phyloP scores from a whole-genome alignment of 2,329 filamentous ascomycete genomes.

The Fusarium sp. region DNA sequence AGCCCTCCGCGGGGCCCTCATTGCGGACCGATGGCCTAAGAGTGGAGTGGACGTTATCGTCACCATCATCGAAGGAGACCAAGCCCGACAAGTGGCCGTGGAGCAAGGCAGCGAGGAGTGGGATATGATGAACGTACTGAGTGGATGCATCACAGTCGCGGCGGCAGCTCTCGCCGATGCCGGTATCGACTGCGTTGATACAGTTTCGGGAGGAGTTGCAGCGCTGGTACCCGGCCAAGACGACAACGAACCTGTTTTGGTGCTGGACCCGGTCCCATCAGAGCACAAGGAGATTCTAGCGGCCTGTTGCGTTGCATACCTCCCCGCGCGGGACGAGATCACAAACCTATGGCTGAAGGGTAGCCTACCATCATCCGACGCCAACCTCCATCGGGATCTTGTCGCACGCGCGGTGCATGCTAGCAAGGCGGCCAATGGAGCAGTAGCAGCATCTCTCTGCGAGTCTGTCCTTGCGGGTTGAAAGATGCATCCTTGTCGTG shows the following conservation, averaged over 20 bases:
- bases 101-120: constrained; percentile 73
- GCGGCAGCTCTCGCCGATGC: constrained; percentile 94
- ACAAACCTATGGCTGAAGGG: constrained; percentile 97
- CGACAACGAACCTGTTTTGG: constrained; percentile 58
- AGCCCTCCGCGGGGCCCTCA: constrained; percentile 87
- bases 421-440: constrained; percentile 52
- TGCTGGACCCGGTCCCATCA: constrained; percentile 85
- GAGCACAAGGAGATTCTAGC: constrained; percentile 84
- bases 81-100: constrained; percentile 70
- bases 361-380: constrained; percentile 58
- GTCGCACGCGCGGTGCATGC: constrained; percentile 57
- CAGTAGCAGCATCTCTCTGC: constrained; percentile 50
- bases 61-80: constrained; percentile 92
- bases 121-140: constrained; percentile 91
- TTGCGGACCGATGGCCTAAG: constrained; percentile 98
- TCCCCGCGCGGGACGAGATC: constrained; percentile 88
- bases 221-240: constrained; percentile 71
- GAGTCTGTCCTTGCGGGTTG: constrained; percentile 50
- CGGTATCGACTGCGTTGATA: constrained; percentile 94
- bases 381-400: constrained; percentile 49
- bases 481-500: not conserved
- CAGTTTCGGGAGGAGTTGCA: constrained; percentile 89
- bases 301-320: constrained; percentile 90
- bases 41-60: constrained; percentile 96
- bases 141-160: constrained; percentile 92